Base-by-base conservation (phyloP, 169 alveolate species). In the Neospora caninum region DNA sequence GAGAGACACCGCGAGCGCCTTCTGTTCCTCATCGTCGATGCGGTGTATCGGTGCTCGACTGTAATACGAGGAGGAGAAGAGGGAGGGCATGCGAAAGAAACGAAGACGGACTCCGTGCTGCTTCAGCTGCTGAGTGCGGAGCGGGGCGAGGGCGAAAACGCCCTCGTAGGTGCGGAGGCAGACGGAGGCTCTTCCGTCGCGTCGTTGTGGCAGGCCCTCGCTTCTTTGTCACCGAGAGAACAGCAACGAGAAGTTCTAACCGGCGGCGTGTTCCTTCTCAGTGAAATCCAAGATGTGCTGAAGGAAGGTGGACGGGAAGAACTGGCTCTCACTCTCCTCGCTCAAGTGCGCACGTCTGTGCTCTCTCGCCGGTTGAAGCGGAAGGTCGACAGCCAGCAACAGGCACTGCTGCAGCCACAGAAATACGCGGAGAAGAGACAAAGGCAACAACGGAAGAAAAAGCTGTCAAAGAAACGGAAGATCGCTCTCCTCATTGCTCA, bases 21-120 rank as follows among this genome's bases (percentile, higher is more conserved):
- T 20, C 92, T 92, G 54, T 54, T 41, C 67, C 84, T 78, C n/a
- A 29, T 92, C 53, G 49, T 73, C 27, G 95, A 92, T 39, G 95
- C 87, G 39, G 92, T 39, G 78, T 92, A 83, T 38, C 95, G 95
- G 39, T 92, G 95, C 88, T 92, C 95, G 13, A 92, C 95, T 58
- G 91, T 92, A 10, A 58, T 49, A 0, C 6, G 88, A 2, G 94
- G 64, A 38, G 82, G 84, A 43, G 91, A 70, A 54, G 88, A 78
- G 86, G 39, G 86, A 78, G 86, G 86, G 16, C 58, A 49, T 13
- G 13, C 4, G 58, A 49, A 49, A 22, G 73, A 64, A 29, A 29
- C 25, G 20, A 64, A 22, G 73, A 64, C 93, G 20, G 80, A 91
- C 38, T 91, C 93, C 0, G 80, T 91, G 82, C 39, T 91, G 36